phyloP scores from a whole-genome alignment of 495 filamentous ascomycete genomes.

The Penicilliopsis zonata region DNA sequence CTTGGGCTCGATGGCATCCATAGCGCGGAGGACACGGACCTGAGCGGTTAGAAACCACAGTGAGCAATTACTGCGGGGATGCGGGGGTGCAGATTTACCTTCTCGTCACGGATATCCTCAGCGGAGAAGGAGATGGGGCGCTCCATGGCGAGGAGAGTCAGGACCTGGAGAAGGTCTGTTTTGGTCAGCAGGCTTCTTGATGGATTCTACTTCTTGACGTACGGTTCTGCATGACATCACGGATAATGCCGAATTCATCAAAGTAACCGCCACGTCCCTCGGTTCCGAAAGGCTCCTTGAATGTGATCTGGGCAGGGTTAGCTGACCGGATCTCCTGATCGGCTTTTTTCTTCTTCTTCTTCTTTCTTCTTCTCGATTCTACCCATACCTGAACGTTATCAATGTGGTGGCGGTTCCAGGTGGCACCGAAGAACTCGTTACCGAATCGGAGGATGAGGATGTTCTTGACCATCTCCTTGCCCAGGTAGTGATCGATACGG shows the following conservation, averaged over 20 bases:
- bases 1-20: conserved; percentile 95
- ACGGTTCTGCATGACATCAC: conserved; percentile 97
- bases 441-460: conserved; percentile 96
- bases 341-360: background rate
- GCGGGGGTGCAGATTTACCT: conserved; percentile 45
- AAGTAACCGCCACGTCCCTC: conserved; percentile 98
- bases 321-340: background rate
- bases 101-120: conserved; percentile 98
- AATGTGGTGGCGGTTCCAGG: conserved; percentile 99
- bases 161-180: conserved; percentile 78
- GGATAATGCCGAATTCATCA: conserved; percentile 98
- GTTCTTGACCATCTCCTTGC: conserved; percentile 99
- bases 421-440: conserved; percentile 98
- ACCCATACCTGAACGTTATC: conserved; percentile 67
- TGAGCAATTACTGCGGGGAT: background rate
- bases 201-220: conserved; percentile 9
- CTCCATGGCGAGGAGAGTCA: conserved; percentile 97
- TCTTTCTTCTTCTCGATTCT: background rate
- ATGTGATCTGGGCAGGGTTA: conserved; percentile 55
- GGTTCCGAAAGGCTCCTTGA: conserved; percentile 99
- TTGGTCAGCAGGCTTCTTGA: conserved; percentile 10
- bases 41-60: conserved; percentile 6
- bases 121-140: conserved; percentile 95
- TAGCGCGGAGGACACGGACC: conserved; percentile 79
- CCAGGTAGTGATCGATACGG: conserved; percentile 98